These are phyloP conservation scores for Lichtheimia hyalospora DNA, from an alignment of 371 early-diverging fungal genomes.

Conservation along the genomic window DNA sequence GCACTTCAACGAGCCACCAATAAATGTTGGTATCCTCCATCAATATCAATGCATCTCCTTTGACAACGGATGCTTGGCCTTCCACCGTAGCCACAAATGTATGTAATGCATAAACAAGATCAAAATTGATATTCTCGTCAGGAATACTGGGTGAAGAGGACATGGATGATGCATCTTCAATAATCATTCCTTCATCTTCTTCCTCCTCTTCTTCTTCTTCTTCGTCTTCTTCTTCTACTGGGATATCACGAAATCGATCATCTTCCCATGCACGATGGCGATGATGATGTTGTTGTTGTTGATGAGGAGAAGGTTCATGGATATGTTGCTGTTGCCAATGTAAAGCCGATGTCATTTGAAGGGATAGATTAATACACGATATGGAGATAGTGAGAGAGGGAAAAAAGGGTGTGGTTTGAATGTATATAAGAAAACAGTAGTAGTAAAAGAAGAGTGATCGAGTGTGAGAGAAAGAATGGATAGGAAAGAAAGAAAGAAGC, in stretches of 20 bases:
- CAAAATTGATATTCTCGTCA: conserved; percentile 78
- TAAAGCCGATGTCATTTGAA: conserved; percentile 10
- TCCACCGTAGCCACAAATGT: conserved; percentile 94
- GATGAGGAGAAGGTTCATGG: neutral
- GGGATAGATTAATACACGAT: neutral
- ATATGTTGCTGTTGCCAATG: neutral
- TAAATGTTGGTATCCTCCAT: conserved; percentile 95
- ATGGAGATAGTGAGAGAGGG: neutral
- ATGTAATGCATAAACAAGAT: conserved; percentile 88
- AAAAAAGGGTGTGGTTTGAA: too few species aligned
- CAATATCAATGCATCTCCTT: conserved; percentile 84
- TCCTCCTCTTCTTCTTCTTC: conserved; percentile 39
- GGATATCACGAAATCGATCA: conserved; percentile 14
- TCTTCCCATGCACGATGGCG: conserved; percentile 7
- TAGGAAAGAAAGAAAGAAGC: conserved; percentile 1
- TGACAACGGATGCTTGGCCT: conserved; percentile 89
- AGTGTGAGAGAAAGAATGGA: neutral
- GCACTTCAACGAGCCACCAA: conserved; percentile 95
- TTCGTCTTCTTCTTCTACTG: conserved; percentile 27
- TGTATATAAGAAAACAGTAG: neutral
- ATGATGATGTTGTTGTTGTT: conserved; percentile 4
- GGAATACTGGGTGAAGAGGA: conserved; percentile 62
- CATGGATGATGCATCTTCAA: conserved; percentile 44
- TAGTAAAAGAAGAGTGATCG: neutral
- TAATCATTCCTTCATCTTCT: conserved; percentile 53